These are phyloP conservation scores for Cyberlindnera bimundalis DNA, from an alignment of 805 yeast genomes.

Conservation along the genomic window DNA sequence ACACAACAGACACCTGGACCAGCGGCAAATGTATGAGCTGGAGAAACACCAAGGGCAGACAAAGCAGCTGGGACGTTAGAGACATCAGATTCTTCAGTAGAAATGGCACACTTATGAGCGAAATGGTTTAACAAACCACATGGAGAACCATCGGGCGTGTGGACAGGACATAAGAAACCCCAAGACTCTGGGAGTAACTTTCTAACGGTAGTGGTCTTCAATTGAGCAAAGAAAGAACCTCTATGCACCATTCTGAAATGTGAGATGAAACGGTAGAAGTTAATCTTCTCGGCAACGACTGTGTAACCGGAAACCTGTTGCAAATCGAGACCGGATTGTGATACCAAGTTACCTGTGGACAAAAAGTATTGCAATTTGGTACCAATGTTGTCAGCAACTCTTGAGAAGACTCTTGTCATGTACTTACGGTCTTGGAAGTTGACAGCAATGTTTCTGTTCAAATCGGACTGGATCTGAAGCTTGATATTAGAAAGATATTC, in stretches of 20 bases:
- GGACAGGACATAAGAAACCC: constrained; percentile 99
- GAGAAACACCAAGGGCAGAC: constrained; percentile 72
- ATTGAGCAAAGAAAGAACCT: constrained; percentile 98
- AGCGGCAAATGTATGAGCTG: constrained; percentile 76
- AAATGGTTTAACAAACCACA: constrained; percentile 97
- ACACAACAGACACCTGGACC: constrained; percentile 89
- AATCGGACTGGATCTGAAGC: constrained; percentile 72
- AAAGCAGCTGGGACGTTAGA: constrained; percentile 64
- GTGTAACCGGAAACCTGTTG: constrained; percentile 98
- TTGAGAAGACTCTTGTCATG: constrained; percentile 70
- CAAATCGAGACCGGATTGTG: constrained; percentile 95
- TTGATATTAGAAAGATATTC: constrained; percentile 78
- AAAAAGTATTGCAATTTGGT: constrained; percentile 90
- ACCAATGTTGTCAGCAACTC: constrained; percentile 91
- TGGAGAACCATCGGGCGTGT: constrained; percentile 99
- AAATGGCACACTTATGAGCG: constrained; percentile 88
- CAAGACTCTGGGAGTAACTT: constrained; percentile 95
- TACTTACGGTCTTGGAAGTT: constrained; percentile 83
- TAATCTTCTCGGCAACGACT: constrained; percentile 97
- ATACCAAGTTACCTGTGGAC: constrained; percentile 94
- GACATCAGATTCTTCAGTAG: constrained; percentile 74
- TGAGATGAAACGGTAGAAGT: constrained; percentile 94
- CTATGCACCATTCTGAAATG: constrained; percentile 99
- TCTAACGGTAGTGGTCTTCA: constrained; percentile 96
- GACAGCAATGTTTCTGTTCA: constrained; percentile 74